phyloP scores from a whole-genome alignment of 345 rosid species.

The Rhizophora apiculata region DNA sequence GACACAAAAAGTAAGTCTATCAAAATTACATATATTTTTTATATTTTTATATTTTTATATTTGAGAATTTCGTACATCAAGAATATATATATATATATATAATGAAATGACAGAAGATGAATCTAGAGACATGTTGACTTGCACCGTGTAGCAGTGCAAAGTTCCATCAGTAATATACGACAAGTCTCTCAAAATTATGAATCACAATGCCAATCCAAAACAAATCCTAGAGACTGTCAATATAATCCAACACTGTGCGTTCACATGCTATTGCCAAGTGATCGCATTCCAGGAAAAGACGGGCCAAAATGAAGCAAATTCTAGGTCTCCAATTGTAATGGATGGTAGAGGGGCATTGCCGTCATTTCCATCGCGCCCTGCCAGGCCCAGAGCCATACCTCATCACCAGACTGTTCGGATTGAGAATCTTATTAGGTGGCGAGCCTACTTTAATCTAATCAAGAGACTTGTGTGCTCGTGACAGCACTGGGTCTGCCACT shows the following conservation, averaged over 20 bases:
- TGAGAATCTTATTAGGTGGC: constrained; percentile 10
- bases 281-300: constrained; percentile 1
- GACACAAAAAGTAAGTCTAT: too few species aligned
- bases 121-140: too few species aligned
- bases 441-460: background rate
- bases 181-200: background rate
- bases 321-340: too few species aligned
- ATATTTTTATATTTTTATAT: too few species aligned
- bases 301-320: background rate
- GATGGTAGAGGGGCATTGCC: constrained; percentile 2
- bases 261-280: background rate
- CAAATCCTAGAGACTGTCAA: background rate
- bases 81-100: too few species aligned
- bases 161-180: too few species aligned
- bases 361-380: background rate
- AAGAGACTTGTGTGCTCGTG: constrained; percentile 14
- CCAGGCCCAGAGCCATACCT: background rate
- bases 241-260: background rate
- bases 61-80: too few species aligned
- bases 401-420: background rate
- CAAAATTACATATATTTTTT: too few species aligned
- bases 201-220: background rate
- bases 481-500: background rate
- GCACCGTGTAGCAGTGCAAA: too few species aligned
- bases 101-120: too few species aligned